Evolutionary conservation across 1,284 basidiomycete species (phyloP).

Genomic region (Phellopilus nigrolimitatus): DNA sequence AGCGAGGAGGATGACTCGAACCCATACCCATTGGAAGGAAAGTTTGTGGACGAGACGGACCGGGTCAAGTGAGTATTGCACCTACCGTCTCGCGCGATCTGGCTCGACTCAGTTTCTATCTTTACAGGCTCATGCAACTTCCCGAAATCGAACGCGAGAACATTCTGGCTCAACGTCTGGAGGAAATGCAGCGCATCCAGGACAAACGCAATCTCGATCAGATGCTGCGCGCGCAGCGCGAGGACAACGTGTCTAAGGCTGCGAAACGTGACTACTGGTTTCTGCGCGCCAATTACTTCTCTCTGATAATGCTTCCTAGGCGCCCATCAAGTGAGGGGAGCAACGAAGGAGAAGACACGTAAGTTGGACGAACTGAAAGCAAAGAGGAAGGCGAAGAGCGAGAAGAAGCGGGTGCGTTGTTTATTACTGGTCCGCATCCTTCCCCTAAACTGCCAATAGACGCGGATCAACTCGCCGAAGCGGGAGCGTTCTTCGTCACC

Average conservation of each 20-base stretch:
- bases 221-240: constrained; percentile 62
- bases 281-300: constrained; percentile 18
- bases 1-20: constrained; percentile 60
- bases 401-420: constrained; percentile 59
- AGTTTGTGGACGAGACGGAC: constrained; percentile 82
- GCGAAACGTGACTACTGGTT: constrained; percentile 59
- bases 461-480: constrained; percentile 49
- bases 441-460: constrained; percentile 28
- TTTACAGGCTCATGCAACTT: constrained; percentile 65
- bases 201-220: constrained; percentile 73
- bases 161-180: constrained; percentile 73
- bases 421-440: constrained; percentile 1
- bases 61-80: constrained; percentile 65
- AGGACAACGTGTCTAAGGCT: constrained; percentile 60
- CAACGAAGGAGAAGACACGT: constrained; percentile 76
- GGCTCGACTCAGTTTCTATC: constrained; percentile 8
- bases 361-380: constrained; percentile 83
- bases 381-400: constrained; percentile 74
- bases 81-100: constrained; percentile 6
- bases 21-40: constrained; percentile 87
- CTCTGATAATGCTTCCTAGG: constrained; percentile 47
- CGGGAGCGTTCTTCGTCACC: constrained; percentile 66
- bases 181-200: constrained; percentile 74
- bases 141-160: constrained; percentile 87
- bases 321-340: constrained; percentile 70